A percentile compares a stretch with the other conserved stretches of the same genome.
Evolutionary conservation across 2,329 filamentous ascomycete genomes (phyloP).

Genomic region (Dichotomopilus funicola): DNA sequence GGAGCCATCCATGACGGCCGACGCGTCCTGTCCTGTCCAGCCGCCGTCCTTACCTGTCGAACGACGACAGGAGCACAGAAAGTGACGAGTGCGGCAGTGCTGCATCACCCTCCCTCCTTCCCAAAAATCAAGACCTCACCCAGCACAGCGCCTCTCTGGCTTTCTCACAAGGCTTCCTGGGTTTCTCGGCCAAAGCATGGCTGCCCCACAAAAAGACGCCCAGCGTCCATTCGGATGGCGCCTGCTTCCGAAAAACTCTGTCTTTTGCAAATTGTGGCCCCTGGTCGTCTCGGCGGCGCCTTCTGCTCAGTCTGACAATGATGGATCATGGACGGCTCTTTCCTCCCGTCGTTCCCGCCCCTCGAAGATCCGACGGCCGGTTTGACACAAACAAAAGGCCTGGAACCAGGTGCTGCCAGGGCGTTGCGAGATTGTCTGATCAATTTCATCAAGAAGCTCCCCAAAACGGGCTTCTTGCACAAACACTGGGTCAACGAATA

Average conservation of each 20-base stretch:
- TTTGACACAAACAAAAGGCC: background rate
- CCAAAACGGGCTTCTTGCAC: background rate
- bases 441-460: background rate
- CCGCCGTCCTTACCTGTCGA: too few relatives aligned
- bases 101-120: too few relatives aligned
- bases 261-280: conserved; percentile 7
- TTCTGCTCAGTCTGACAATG: background rate
- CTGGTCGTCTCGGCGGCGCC: conserved; percentile 8
- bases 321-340: background rate
- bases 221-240: conserved; percentile 16
- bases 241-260: conserved; percentile 12
- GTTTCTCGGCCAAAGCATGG: background rate
- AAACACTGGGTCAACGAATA: conserved; percentile 5
- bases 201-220: conserved; percentile 5
- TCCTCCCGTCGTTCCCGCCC: background rate
- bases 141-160: background rate
- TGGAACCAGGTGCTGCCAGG: background rate
- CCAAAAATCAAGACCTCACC: too few relatives aligned
- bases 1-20: too few relatives aligned
- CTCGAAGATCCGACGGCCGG: background rate
- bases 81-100: too few relatives aligned
- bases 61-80: too few relatives aligned
- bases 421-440: background rate
- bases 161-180: conserved; percentile 1
- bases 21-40: too few relatives aligned